Conservation (phyloP, 768 basidiomycete genomes). For the Collybia mongolica region DNA sequence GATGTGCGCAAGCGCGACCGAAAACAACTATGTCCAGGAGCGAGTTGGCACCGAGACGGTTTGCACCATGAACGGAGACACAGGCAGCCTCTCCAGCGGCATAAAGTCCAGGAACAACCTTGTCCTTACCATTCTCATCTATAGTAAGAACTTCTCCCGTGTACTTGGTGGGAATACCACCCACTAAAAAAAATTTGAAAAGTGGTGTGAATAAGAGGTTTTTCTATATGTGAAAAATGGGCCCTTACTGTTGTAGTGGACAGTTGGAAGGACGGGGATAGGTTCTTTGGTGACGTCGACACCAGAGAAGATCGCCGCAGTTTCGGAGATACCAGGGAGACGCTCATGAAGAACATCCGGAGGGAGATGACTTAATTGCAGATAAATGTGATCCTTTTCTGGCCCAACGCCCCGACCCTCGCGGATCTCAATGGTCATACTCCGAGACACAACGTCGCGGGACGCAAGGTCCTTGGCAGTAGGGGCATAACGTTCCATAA, state of each 20-base stretch:
- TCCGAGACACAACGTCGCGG: constrained; percentile 98
- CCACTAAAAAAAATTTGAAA: constrained; percentile 56
- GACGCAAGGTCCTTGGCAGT: constrained; percentile 99
- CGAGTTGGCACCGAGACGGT: constrained; percentile 99
- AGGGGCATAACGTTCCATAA: constrained; percentile 99
- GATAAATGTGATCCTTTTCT: constrained; percentile 95
- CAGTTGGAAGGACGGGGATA: constrained; percentile 97
- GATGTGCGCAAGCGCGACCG: constrained; percentile 98
- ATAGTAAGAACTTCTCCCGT: constrained; percentile 94
- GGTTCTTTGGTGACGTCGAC: constrained; percentile 99
- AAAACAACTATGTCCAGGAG: constrained; percentile 99
- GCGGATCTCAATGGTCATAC: constrained; percentile 98
- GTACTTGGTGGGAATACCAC: constrained; percentile 98
- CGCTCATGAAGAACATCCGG: constrained; percentile 95
- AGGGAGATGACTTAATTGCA: constrained; percentile 97
- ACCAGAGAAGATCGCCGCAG: constrained; percentile 97
- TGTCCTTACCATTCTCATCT: constrained; percentile 88
- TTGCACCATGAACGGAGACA: constrained; percentile 98
- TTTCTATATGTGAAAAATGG: background rate
- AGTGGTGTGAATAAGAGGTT: background rate
- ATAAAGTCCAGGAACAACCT: constrained; percentile 93
- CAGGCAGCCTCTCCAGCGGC: constrained; percentile 99
- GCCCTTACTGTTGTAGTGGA: constrained; percentile 94
- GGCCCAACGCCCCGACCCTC: constrained; percentile 99
- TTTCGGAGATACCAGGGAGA: constrained; percentile 98